phyloP scores from a whole-genome alignment of 495 filamentous ascomycete genomes.

The Tuber microsphaerosporum region DNA sequence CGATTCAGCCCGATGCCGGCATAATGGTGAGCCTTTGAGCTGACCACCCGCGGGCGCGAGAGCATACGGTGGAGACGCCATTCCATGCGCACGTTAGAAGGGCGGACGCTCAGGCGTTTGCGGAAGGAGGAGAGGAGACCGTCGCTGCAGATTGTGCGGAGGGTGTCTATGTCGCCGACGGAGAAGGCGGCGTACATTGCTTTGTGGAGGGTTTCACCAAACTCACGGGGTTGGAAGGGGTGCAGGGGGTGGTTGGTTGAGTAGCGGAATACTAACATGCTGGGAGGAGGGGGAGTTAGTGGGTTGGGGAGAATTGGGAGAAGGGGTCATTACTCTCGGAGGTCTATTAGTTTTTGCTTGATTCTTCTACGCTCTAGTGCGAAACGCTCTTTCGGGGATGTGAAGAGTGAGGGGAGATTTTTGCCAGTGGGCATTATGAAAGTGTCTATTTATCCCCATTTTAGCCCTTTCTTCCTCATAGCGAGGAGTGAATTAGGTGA shows the following conservation, averaged over 20 bases:
- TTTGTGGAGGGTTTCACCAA: slow-evolving; percentile 55
- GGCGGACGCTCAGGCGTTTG: slow-evolving; percentile 52
- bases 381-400: slow-evolving; percentile 45
- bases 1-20: slow-evolving; percentile 45
- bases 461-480: slow-evolving; percentile 6
- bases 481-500: background rate
- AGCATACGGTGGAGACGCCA: slow-evolving; percentile 66
- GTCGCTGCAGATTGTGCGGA: slow-evolving; percentile 55
- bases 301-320: background rate
- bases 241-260: slow-evolving; percentile 47
- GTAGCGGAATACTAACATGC: slow-evolving; percentile 44
- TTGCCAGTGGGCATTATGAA: slow-evolving; percentile 55
- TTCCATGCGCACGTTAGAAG: slow-evolving; percentile 46
- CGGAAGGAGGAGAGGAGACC: slow-evolving; percentile 55
- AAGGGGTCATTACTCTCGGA: slow-evolving; percentile 43
- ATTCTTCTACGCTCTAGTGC: slow-evolving; percentile 49
- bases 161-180: slow-evolving; percentile 52
- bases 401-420: slow-evolving; percentile 54
- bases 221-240: slow-evolving; percentile 37
- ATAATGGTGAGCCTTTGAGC: slow-evolving; percentile 46
- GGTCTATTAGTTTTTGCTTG: slow-evolving; percentile 44
- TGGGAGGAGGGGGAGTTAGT: slow-evolving; percentile 17
- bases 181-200: slow-evolving; percentile 69
- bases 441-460: slow-evolving; percentile 45
- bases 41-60: slow-evolving; percentile 54